Base-by-base conservation (phyloP, 257 asterid species). In the Coffea canephora region DNA sequence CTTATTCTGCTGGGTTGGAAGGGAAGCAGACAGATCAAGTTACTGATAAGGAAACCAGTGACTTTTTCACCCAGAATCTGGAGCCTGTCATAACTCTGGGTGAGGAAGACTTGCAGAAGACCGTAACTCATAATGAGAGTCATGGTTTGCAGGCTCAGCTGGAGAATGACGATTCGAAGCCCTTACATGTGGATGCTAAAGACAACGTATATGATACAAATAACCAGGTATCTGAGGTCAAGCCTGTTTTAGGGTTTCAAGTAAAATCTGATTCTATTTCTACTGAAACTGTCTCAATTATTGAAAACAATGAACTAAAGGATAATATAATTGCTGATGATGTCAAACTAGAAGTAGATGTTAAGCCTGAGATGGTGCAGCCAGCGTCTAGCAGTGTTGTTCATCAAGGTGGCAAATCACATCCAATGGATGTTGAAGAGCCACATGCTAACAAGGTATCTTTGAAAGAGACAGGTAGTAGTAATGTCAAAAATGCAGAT, bases 201-300 rank as follows among this genome's bases (percentile, higher is more conserved):
- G 76, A 52, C 88, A 83, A 49, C 88, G 75, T 87, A 62, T 78
- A 85, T 67, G 84, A 83, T 73, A 66, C 79, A 87, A 81, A 87
- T 85, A 76, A 86, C 85, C 94, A 83, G 96, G 96, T 94, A 92
- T 86, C 95, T 88, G 93, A 87, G 94, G 93, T 83, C 87, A 88
- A 84, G 82, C 85, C 91, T 79, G 82, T 82, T 86, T 83, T 83
- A 80, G 91, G 94, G 92, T 73, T 75, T 83, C 91, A 90, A 89
- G 94, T 92, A 85, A 87, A 87, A 86, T 90, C 93, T 85, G 91
- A 89, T 83, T 90, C 91, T 90, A 87, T 88, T 88, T 87, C 92
- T 88, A 81, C 92, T 86, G 96, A 91, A 83, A 67, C 95, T 89
- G 83, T 86, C 84, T 72, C 93, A 82, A 84, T 87, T 91, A 86